Base-by-base conservation (phyloP, 139 green algal species). In the Asterochloris sp. region DNA sequence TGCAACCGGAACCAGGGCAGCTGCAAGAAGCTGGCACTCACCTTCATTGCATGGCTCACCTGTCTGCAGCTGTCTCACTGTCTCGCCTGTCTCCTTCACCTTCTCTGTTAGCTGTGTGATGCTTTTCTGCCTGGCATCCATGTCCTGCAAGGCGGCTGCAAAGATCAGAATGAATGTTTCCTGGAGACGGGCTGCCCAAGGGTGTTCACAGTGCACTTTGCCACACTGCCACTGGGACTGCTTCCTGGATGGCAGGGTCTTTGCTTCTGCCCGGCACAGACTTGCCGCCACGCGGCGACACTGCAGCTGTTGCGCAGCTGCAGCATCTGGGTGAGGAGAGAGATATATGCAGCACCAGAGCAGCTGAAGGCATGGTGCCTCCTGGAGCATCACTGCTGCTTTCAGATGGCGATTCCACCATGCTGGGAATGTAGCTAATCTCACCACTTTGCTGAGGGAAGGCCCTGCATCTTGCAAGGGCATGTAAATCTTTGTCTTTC, bases 401-500 rank as follows among this genome's bases (percentile, higher is more conserved):
- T 76, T 6, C 38, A 54, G 38, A 6, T 6, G 6, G 38, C 38
- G 69, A 38, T 12, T 64, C 12, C 23, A 81, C n/a, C 8, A 21
- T 16, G 47, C 38, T 27, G 15, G 16, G 12, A 13, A 38, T 74
- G 4, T 61, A 27, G 10, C 63, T 38, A 26, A 13, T 26, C 71
- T 27, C 16, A 93, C 92, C 88, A 93, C 90, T 27, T 92, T 91
- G 1, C 78, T 76, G 0, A 94, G 62, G 0, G 90, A 85, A 17
- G 83, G 82, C 2, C 87, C 69, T 12, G 87, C 86, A 6, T 87
- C 76, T 76, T 98, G 94, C 13, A 81, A 71, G 12, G 92, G 86
- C 28, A 93, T 85, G 85, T 94, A 98, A 0, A 98, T 88, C 80
- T 95, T 96, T 23, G 89, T 89, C 80, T 96, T 96, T 11, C 92